A percentile compares a stretch with the other conserved stretches of the same genome.
These are phyloP conservation scores for Rhizophora apiculata DNA, from an alignment of 345 rosid species.

Conservation along the genomic window DNA sequence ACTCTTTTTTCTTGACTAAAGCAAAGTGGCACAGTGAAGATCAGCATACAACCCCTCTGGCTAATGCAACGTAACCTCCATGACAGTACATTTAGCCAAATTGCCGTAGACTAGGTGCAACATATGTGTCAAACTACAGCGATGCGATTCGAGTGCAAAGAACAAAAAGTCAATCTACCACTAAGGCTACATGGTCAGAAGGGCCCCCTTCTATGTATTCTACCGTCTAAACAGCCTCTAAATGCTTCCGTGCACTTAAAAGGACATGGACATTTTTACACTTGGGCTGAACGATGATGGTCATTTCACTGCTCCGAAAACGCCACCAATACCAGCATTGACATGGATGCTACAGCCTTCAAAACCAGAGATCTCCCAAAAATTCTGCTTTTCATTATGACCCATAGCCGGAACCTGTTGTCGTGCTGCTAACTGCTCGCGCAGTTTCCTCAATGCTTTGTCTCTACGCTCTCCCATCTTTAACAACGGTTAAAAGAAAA, in stretches of 20 bases:
- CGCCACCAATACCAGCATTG: conserved; percentile 73
- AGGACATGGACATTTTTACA: conserved; percentile 16
- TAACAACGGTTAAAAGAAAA: neutral
- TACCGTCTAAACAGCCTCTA: conserved; percentile 30
- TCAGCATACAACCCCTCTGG: neutral
- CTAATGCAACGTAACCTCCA: neutral
- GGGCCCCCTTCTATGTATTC: conserved; percentile 13
- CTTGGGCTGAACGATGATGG: neutral
- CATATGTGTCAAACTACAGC: neutral
- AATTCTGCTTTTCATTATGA: conserved; percentile 46
- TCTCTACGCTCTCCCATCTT: conserved; percentile 83
- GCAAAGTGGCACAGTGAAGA: neutral
- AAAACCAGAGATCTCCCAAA: conserved; percentile 85
- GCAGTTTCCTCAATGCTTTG: conserved; percentile 63
- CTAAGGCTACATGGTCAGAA: conserved; percentile 2
- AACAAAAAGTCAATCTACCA: conserved; percentile 9
- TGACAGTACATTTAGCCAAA: neutral
- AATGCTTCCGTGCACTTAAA: conserved; percentile 13
- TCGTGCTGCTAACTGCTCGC: conserved; percentile 53
- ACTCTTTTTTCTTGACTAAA: neutral
- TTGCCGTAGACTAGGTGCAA: neutral
- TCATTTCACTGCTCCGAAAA: conserved; percentile 58
- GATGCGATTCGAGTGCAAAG: neutral
- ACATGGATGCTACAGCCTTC: conserved; percentile 75
- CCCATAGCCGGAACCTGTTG: conserved; percentile 27